Base-by-base conservation (phyloP, 306 rosid species). In the Citrullus amarus region DNA sequence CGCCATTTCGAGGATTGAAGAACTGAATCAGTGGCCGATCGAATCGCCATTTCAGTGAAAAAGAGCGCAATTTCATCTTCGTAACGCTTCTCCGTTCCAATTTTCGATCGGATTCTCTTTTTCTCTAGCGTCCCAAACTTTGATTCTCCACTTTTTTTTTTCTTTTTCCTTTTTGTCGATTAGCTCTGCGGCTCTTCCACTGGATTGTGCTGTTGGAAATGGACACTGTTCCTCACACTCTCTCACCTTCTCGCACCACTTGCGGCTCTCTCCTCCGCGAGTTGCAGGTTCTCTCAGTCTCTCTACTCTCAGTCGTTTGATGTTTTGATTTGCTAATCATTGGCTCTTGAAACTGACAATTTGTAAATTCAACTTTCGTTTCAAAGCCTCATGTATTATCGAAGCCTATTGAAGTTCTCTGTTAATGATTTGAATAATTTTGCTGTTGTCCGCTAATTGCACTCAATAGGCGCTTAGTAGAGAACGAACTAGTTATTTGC, bases 201-300 rank as follows among this genome's bases (percentile, higher is more conserved):
- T 80, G 38, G 53, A 16, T 58, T 38, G 65, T 63, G 16, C 32
- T 16, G 76, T 28, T n/a, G 78, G 34, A 55, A 82, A 90, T 92
- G 96, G 61, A 82, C 30, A 30, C 84, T 59, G 32, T 70, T 50
- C 83, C 80, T 30, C 86, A 86, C 54, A 80, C 91, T 18, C 18
- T 86, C 68, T 92, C 94, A 28, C 91, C 97, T 38, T 86, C 98
- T 81, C 95, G 91, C 71, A 92, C 97, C 41, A 92, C 98, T 76
- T 94, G 98, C 79, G 96, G 92, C 70, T 94, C 98, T 57, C 95
- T 94, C 69, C 97, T 94, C 68, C 90, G 78, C 18, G 89, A 94
- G 75, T 91, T 94, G 86, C 96, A 94, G 96, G 98, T 89, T 81
- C 66, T 60, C 34, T 70, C 46, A 18, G 62, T 62, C 41, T 79